Percentiles rank a stretch among this genome's conserved stretches.
These are phyloP conservation scores for Saccharomycopsis hybrid DNA, from an alignment of 1,139 yeast genomes.

Conservation along the genomic window DNA sequence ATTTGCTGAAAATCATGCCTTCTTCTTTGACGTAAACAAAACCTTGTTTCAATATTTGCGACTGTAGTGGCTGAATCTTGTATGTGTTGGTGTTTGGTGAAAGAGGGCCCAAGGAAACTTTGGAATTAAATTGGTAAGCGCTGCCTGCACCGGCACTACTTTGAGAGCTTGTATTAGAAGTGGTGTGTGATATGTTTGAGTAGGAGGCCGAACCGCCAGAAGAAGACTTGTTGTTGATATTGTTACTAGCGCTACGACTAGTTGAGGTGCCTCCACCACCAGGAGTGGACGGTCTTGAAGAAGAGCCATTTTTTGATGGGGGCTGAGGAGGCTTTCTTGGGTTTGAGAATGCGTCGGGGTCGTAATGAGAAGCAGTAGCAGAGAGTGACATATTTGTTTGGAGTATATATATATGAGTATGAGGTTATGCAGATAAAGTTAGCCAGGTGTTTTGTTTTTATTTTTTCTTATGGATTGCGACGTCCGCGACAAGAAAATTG, in stretches of 20 bases:
- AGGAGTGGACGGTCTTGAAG: conserved; percentile 2
- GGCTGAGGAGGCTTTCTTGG: conserved; percentile 22
- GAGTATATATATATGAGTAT: no score
- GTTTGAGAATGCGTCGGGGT: conserved; percentile 17
- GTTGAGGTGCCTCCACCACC: background rate
- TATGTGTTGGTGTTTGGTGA: conserved; percentile 21
- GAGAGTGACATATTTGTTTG: conserved; percentile 13
- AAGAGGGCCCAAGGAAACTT: conserved; percentile 19
- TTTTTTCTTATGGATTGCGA: no score
- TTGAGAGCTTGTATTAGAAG: background rate
- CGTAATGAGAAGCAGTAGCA: conserved; percentile 16
- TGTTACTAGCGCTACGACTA: background rate
- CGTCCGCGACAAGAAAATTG: no score
- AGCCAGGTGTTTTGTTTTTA: no score
- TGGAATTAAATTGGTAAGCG: conserved; percentile 19
- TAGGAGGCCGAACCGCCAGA: background rate
- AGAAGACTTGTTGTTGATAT: background rate
- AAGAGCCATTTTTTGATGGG: conserved; percentile 16
- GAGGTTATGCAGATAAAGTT: no score
- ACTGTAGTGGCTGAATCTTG: conserved; percentile 19
- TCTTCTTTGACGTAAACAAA: conserved; percentile 20
- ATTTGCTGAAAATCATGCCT: conserved; percentile 21
- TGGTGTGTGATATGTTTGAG: background rate
- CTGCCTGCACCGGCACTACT: background rate
- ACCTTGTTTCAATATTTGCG: conserved; percentile 20